Evolutionary conservation across 768 basidiomycete species (phyloP).

Genomic region (Cytidiella melzeri): DNA sequence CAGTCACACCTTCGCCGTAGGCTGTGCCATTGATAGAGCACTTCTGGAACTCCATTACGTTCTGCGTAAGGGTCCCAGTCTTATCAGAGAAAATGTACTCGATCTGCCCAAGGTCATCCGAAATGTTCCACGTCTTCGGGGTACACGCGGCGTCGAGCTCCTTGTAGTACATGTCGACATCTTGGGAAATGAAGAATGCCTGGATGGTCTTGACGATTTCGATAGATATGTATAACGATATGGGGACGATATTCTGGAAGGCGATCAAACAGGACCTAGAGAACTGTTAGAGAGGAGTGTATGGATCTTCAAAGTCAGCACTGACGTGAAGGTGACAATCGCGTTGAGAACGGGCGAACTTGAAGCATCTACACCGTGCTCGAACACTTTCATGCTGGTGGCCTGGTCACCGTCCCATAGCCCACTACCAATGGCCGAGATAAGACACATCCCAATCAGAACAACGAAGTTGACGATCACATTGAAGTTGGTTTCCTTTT

Average conservation of each 20-base stretch:
- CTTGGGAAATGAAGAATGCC: conserved; percentile 94
- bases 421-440: conserved; percentile 74
- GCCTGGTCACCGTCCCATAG: conserved; percentile 50
- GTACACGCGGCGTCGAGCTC: conserved; percentile 83
- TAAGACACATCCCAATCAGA: conserved; percentile 68
- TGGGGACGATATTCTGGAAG: conserved; percentile 96
- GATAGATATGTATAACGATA: conserved; percentile 94
- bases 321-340: conserved; percentile 87
- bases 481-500: conserved; percentile 98
- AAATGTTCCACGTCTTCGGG: conserved; percentile 98
- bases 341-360: conserved; percentile 60
- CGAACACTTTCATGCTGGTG: conserved; percentile 72
- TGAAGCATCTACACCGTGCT: conserved; percentile 58
- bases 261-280: conserved; percentile 92
- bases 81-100: conserved; percentile 95
- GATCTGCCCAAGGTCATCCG: conserved; percentile 97
- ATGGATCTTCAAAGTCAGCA: conserved; percentile 20
- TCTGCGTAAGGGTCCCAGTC: conserved; percentile 96
- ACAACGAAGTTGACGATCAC: conserved; percentile 90
- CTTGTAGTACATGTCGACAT: conserved; percentile 93
- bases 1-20: conserved; percentile 93
- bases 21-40: conserved; percentile 79
- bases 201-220: conserved; percentile 98
- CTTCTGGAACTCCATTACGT: conserved; percentile 98
- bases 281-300: not conserved